A percentile compares a stretch with the other conserved stretches of the same genome.
These are phyloP conservation scores for Globisporangium splendens DNA, from an alignment of 352 stramenopile species.

Conservation along the genomic window DNA sequence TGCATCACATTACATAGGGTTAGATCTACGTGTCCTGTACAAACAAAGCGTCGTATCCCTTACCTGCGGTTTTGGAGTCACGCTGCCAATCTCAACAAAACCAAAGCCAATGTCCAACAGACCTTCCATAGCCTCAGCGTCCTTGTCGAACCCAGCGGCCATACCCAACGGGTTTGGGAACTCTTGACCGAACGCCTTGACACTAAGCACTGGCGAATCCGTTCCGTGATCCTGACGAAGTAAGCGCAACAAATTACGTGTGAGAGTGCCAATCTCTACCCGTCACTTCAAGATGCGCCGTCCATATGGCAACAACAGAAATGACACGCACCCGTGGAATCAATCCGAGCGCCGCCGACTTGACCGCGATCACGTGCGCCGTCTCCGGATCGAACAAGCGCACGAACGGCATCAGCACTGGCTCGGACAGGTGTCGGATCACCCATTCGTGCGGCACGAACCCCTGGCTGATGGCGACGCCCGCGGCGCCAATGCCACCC, in stretches of 20 bases:
- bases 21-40: not conserved
- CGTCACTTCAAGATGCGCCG: constrained; percentile 4
- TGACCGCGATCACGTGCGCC: constrained; percentile 82
- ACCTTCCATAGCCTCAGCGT: constrained; percentile 91
- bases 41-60: not conserved
- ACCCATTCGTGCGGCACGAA: constrained; percentile 75
- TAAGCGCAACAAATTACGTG: not conserved
- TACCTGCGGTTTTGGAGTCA: constrained; percentile 92
- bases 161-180: constrained; percentile 94
- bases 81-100: constrained; percentile 93
- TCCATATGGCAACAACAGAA: not conserved
- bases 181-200: constrained; percentile 56
- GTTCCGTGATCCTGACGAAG: constrained; percentile 28
- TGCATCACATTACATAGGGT: not conserved
- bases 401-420: constrained; percentile 76
- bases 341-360: constrained; percentile 69
- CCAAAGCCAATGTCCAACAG: constrained; percentile 94
- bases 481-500: constrained; percentile 47
- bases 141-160: constrained; percentile 98
- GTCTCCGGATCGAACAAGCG: constrained; percentile 82
- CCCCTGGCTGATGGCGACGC: constrained; percentile 58
- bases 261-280: not conserved
- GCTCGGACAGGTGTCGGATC: constrained; percentile 63
- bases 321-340: constrained; percentile 45
- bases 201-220: constrained; percentile 51